Percentiles rank a stretch among this genome's conserved stretches.
Evolutionary conservation across 768 basidiomycete genomes (phyloP).

Genomic region (Mycena venus): DNA sequence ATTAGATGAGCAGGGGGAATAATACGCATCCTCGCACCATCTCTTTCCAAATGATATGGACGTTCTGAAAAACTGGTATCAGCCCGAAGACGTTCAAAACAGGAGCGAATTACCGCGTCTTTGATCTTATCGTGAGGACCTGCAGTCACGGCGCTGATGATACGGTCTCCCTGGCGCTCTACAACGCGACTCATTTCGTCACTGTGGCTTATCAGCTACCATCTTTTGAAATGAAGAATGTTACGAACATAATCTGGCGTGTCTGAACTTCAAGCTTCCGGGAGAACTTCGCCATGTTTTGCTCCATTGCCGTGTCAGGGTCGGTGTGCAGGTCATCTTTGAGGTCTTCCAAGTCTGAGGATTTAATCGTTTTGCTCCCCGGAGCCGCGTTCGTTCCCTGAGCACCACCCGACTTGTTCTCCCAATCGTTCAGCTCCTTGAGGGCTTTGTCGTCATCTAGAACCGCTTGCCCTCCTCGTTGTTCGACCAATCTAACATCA

Average conservation of each 20-base stretch:
- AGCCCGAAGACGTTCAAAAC: neutral
- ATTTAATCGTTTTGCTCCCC: neutral
- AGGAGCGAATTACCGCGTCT: conserved; percentile 6
- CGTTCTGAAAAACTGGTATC: neutral
- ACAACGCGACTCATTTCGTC: conserved; percentile 42
- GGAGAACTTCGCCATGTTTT: conserved; percentile 45
- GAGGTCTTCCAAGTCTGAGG: conserved; percentile 25
- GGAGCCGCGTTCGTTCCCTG: neutral
- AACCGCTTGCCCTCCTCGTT: conserved; percentile 39
- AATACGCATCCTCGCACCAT: neutral
- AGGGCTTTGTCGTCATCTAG: conserved; percentile 40
- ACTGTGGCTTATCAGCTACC: neutral
- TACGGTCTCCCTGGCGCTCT: conserved; percentile 44
- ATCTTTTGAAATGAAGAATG: neutral
- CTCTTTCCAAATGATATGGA: conserved; percentile 28
- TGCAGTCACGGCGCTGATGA: conserved; percentile 37
- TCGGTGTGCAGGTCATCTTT: conserved; percentile 41
- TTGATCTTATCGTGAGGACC: conserved; percentile 29
- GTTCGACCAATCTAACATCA: conserved; percentile 29
- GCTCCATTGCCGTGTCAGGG: conserved; percentile 37
- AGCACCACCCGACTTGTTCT: conserved; percentile 12
- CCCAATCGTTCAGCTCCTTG: conserved; percentile 35
- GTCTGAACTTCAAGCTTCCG: conserved; percentile 49
- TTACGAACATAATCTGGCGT: conserved; percentile 38
- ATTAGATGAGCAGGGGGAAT: neutral